Conservation (phyloP, 148 eudicot genomes). For the Tetragonia tetragonoides region DNA sequence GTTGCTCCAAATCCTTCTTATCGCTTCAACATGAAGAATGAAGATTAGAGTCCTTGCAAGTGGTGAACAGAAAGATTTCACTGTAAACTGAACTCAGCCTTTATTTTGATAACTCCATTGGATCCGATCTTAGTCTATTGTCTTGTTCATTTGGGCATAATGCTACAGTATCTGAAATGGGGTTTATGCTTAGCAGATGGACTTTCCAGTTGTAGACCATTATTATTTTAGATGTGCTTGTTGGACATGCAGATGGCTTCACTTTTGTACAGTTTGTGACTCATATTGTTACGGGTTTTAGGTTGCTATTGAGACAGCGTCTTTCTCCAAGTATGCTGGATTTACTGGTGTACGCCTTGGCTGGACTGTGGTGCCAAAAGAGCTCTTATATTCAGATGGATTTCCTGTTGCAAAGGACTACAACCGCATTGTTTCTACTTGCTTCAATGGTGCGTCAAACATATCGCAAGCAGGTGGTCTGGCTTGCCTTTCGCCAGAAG, state of each 20-base stretch:
- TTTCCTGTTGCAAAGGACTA: slow-evolving; percentile 87
- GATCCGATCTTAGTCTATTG: no score
- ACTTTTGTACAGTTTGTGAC: not conserved
- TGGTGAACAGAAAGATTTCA: no score
- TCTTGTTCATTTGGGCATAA: no score
- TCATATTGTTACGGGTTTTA: slow-evolving; percentile 21
- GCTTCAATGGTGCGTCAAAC: slow-evolving; percentile 95
- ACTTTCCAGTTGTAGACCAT: no score
- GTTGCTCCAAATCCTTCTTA: no score
- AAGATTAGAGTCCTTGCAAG: no score
- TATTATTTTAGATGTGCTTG: not conserved
- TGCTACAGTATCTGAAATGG: no score
- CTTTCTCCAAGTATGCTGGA: slow-evolving; percentile 95
- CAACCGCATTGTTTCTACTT: slow-evolving; percentile 80
- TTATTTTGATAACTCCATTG: no score
- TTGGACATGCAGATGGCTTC: not conserved
- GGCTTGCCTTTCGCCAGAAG: slow-evolving; percentile 81
- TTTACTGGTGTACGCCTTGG: slow-evolving; percentile 96
- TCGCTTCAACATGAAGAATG: no score
- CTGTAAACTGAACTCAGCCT: no score
- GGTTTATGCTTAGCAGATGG: no score
- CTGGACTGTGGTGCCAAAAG: slow-evolving; percentile 87
- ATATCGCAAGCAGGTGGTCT: slow-evolving; percentile 89
- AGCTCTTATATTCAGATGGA: slow-evolving; percentile 77
- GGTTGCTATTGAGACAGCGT: slow-evolving; percentile 89